Percentiles rank a stretch among this genome's conserved stretches.
Conservation (phyloP, 768 basidiomycete genomes). For the Kwoniella heveanensis region DNA sequence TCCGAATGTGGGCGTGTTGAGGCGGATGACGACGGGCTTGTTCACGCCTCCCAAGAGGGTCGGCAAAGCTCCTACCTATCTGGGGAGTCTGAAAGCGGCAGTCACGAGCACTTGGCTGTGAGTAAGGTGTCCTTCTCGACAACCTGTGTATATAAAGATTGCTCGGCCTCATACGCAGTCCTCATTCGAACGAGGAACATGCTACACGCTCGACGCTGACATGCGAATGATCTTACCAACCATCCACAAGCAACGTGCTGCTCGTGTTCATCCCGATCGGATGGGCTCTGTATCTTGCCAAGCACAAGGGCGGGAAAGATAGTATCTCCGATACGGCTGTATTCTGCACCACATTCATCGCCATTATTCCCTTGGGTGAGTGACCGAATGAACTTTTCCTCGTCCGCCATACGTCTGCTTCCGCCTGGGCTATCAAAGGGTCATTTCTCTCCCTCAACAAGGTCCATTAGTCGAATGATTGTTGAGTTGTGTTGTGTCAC, state of each 20-base stretch:
- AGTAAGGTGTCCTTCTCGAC: too few species aligned
- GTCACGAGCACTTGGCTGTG: constrained; percentile 48
- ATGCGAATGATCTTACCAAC: background rate
- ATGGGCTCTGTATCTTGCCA: constrained; percentile 61
- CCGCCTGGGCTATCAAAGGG: too few species aligned
- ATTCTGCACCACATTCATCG: constrained; percentile 61
- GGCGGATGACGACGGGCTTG: constrained; percentile 51
- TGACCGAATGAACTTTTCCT: background rate
- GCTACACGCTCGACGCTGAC: too few species aligned
- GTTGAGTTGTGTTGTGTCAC: constrained; percentile 2
- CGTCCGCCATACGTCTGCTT: too few species aligned
- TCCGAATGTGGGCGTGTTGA: constrained; percentile 38
- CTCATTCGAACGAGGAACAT: too few species aligned
- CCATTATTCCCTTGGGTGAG: constrained; percentile 60
- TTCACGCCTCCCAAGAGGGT: constrained; percentile 51
- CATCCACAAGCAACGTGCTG: constrained; percentile 58
- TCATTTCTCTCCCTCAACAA: too few species aligned
- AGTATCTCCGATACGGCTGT: constrained; percentile 58
- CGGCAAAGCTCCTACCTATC: constrained; percentile 43
- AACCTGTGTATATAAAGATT: too few species aligned
- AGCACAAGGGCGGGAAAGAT: constrained; percentile 53
- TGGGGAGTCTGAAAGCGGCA: constrained; percentile 41
- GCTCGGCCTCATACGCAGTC: too few species aligned
- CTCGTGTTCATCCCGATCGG: constrained; percentile 61
- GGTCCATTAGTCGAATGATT: too few species aligned